Conservation (phyloP, 768 basidiomycete species). For the Nidula microcarpa region DNA sequence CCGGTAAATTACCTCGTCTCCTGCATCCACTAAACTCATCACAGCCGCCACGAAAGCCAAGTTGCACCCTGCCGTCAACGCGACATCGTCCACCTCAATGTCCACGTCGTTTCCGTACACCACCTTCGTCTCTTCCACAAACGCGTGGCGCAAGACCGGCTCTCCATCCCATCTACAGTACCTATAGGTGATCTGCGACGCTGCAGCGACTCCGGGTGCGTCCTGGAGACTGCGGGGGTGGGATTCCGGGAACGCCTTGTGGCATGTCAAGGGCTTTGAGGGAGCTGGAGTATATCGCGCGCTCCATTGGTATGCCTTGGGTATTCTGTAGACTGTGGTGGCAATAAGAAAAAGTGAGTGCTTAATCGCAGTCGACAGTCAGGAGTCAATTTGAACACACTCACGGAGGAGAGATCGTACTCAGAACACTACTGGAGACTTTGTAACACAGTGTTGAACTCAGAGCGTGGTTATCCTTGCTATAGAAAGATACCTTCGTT, state of each 20-base stretch:
- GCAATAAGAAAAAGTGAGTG: not conserved
- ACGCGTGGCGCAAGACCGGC: slow-evolving; percentile 39
- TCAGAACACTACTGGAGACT: slow-evolving; percentile 35
- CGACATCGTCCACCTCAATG: slow-evolving; percentile 54
- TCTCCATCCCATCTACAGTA: slow-evolving; percentile 66
- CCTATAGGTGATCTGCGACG: slow-evolving; percentile 40
- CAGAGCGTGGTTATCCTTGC: too few relatives aligned
- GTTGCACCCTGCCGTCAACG: slow-evolving; percentile 70
- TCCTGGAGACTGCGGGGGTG: slow-evolving; percentile 55
- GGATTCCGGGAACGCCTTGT: slow-evolving; percentile 69
- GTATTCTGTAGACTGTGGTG: slow-evolving; percentile 55
- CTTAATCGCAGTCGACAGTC: not conserved
- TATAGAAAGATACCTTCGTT: too few relatives aligned
- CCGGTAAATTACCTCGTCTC: slow-evolving; percentile 72
- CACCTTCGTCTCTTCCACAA: slow-evolving; percentile 58
- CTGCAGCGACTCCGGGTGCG: slow-evolving; percentile 40
- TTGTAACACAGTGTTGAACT: slow-evolving; percentile 20
- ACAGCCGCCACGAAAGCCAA: slow-evolving; percentile 62
- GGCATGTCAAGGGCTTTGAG: slow-evolving; percentile 55
- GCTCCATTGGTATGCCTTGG: slow-evolving; percentile 57
- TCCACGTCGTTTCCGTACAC: slow-evolving; percentile 52
- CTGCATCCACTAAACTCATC: slow-evolving; percentile 64
- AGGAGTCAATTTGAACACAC: slow-evolving; percentile 6
- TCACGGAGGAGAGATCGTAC: slow-evolving; percentile 45
- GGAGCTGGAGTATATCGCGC: slow-evolving; percentile 35